Evolutionary conservation across 768 basidiomycete species (phyloP).

Genomic region (Phaffia tasmanica): DNA sequence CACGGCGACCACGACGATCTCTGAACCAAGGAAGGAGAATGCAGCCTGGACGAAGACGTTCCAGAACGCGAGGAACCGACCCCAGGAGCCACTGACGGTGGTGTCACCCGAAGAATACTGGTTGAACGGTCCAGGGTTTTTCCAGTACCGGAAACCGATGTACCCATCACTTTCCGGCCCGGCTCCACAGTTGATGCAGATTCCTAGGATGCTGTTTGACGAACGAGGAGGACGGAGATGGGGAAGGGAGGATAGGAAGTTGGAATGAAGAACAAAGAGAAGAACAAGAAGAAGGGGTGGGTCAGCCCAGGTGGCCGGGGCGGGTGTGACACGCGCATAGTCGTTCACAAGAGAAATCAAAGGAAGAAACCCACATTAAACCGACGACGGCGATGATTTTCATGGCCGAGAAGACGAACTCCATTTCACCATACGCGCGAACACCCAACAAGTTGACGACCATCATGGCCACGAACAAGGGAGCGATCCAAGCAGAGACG

Average conservation of each 20-base stretch:
- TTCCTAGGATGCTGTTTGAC: constrained; percentile 26
- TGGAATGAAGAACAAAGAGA: too few species aligned
- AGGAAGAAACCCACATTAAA: constrained; percentile 33
- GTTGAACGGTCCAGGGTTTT: constrained; percentile 28
- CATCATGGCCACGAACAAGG: constrained; percentile 34
- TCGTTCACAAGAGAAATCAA: constrained; percentile 35
- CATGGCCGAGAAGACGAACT: constrained; percentile 21
- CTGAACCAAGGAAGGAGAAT: constrained; percentile 24
- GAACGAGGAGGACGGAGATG: constrained; percentile 10
- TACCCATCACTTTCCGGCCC: constrained; percentile 27
- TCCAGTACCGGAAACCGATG: constrained; percentile 29
- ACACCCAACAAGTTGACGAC: constrained; percentile 41
- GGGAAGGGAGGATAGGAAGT: constrained; percentile 22
- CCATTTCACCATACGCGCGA: constrained; percentile 42
- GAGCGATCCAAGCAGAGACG: constrained; percentile 38
- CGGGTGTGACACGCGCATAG: constrained; percentile 30
- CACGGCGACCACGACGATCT: constrained; percentile 23
- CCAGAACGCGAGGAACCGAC: constrained; percentile 40
- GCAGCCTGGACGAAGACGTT: constrained; percentile 37
- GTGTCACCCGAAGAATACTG: constrained; percentile 21
- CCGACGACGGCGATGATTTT: constrained; percentile 43
- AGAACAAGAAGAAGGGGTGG: too few species aligned
- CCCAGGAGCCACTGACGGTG: constrained; percentile 27
- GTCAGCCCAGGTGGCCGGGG: constrained; percentile 31
- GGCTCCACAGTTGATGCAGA: constrained; percentile 32